A percentile compares a stretch with the other conserved stretches of the same genome.
Conservation (phyloP, 169 alveolate genomes). For the Plasmodium berghei region DNA sequence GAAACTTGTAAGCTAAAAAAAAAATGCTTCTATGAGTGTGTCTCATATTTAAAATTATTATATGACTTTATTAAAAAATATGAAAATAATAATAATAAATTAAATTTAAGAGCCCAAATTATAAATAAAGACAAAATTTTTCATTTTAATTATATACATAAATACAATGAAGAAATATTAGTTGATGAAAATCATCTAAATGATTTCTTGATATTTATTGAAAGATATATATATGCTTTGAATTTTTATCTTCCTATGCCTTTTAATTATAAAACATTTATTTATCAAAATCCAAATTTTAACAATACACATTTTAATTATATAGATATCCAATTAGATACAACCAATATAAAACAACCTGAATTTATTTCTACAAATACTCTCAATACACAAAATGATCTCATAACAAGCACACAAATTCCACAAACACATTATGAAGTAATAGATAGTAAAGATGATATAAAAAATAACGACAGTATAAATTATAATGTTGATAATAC, state of each 20-base stretch:
- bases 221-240: conserved; percentile 68
- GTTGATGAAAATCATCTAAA: conserved; percentile 66
- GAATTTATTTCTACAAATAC: neutral
- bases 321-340: neutral
- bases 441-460: neutral
- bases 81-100: conserved; percentile 65
- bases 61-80: conserved; percentile 61
- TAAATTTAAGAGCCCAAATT: conserved; percentile 64
- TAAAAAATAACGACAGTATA: neutral
- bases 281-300: conserved; percentile 30
- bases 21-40: conserved; percentile 70
- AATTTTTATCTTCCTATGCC: conserved; percentile 64
- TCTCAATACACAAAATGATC: neutral
- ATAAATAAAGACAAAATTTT: conserved; percentile 62
- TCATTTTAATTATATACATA: conserved; percentile 71
- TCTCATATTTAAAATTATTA: conserved; percentile 38
- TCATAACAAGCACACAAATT: neutral
- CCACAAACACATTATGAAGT: neutral
- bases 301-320: neutral
- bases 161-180: conserved; percentile 63
- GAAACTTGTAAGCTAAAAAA: conserved; percentile 68
- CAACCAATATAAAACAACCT: neutral
- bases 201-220: conserved; percentile 69
- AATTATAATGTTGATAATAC: neutral
- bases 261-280: conserved; percentile 62